A percentile compares a stretch with the other conserved stretches of the same genome.
These are phyloP conservation scores for Sporothrix variecibatus DNA, from an alignment of 2,329 filamentous ascomycete species.

Conservation along the genomic window DNA sequence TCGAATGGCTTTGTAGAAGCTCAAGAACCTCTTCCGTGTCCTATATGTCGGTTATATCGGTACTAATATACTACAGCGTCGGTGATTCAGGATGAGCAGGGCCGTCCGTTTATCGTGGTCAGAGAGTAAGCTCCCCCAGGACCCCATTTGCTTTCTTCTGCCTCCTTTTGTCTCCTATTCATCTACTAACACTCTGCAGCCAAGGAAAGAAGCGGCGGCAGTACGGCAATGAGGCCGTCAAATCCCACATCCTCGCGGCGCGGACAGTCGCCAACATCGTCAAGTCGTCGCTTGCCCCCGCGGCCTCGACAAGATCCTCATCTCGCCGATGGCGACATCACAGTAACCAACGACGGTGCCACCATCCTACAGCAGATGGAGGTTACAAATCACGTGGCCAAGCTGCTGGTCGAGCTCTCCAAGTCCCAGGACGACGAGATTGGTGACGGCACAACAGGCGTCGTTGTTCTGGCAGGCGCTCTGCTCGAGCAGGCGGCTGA, in stretches of 20 bases:
- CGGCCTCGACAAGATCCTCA: slow-evolving; percentile 97
- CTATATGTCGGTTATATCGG: background rate
- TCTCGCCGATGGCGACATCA: slow-evolving; percentile 98
- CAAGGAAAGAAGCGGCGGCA: slow-evolving; percentile 98
- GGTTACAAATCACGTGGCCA: slow-evolving; percentile 96
- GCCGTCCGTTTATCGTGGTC: slow-evolving; percentile 95
- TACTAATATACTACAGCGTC: slow-evolving; percentile 48
- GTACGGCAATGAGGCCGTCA: slow-evolving; percentile 95
- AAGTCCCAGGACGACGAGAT: slow-evolving; percentile 99
- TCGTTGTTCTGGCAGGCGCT: slow-evolving; percentile 92
- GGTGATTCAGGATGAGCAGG: slow-evolving; percentile 95
- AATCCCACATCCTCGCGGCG: slow-evolving; percentile 95
- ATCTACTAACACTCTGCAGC: slow-evolving; percentile 46
- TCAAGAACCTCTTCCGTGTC: background rate
- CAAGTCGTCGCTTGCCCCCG: slow-evolving; percentile 92
- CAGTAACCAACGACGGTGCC: slow-evolving; percentile 97
- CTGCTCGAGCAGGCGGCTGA: slow-evolving; percentile 95
- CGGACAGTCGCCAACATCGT: slow-evolving; percentile 96
- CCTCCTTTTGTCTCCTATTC: too few relatives aligned
- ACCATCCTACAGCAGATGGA: slow-evolving; percentile 99
- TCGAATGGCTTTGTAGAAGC: background rate
- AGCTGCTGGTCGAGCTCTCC: slow-evolving; percentile 92
- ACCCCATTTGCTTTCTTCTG: slow-evolving; percentile 34
- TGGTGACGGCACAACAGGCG: slow-evolving; percentile 95
- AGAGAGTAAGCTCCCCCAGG: slow-evolving; percentile 69